A percentile compares a stretch with the other conserved stretches of the same genome.
Conservation (phyloP, 768 basidiomycete genomes). For the Phlegmacium glaucopus region DNA sequence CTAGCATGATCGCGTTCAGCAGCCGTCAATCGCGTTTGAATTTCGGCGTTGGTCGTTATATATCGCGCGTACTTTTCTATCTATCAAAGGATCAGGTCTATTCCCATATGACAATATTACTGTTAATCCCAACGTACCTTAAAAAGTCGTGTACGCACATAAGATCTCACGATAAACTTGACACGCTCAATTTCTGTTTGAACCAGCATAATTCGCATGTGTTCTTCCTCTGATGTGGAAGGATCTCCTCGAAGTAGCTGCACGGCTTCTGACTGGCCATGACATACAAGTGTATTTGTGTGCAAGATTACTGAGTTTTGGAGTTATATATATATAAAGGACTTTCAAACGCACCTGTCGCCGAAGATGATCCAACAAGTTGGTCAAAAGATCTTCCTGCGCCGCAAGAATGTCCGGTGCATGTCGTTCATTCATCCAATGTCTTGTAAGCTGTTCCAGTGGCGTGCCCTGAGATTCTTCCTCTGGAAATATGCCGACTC, state of each 20-base stretch:
- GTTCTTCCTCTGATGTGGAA: slow-evolving; percentile 86
- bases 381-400: slow-evolving; percentile 64
- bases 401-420: slow-evolving; percentile 76
- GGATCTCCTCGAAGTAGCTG: slow-evolving; percentile 77
- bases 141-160: slow-evolving; percentile 79
- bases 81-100: slow-evolving; percentile 34
- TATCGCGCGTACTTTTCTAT: slow-evolving; percentile 86
- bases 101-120: not conserved
- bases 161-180: slow-evolving; percentile 88
- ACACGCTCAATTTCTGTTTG: slow-evolving; percentile 94
- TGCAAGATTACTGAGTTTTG: not conserved
- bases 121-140: slow-evolving; percentile 52
- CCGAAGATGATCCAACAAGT: slow-evolving; percentile 71
- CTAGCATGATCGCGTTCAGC: slow-evolving; percentile 81
- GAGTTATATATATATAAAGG: slow-evolving; percentile 10
- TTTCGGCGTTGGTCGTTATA: slow-evolving; percentile 64
- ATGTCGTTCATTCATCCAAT: slow-evolving; percentile 86
- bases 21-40: slow-evolving; percentile 78
- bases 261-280: slow-evolving; percentile 68
- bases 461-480: slow-evolving; percentile 46
- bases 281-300: slow-evolving; percentile 4
- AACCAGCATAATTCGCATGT: slow-evolving; percentile 88
- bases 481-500: slow-evolving; percentile 7
- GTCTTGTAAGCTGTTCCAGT: slow-evolving; percentile 66
- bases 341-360: slow-evolving; percentile 60